Evolutionary conservation across 768 basidiomycete genomes (phyloP).

Genomic region (Neoboletus magnificus): DNA sequence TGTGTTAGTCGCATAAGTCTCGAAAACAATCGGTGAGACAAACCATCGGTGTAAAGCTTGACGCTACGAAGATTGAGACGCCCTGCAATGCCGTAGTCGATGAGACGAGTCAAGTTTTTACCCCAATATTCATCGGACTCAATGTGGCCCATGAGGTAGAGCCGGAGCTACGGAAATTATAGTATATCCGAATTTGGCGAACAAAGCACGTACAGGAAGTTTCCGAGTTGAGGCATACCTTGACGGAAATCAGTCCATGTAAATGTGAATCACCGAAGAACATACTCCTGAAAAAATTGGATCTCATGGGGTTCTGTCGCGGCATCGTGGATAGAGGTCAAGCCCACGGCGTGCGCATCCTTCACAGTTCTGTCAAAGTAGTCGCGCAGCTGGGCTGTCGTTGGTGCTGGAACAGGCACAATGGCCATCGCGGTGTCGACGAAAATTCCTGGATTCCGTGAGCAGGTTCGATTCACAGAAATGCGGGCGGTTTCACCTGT

Average conservation of each 20-base stretch:
- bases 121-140: constrained; percentile 65
- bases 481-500: constrained; percentile 47
- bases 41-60: constrained; percentile 78
- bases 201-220: constrained; percentile 54
- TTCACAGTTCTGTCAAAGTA: constrained; percentile 62
- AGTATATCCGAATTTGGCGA: not conserved
- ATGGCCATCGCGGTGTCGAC: constrained; percentile 86
- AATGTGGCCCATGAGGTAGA: constrained; percentile 59
- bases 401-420: constrained; percentile 63
- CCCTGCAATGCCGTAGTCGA: constrained; percentile 53
- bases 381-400: constrained; percentile 49
- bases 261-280: not conserved
- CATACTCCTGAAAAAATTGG: constrained; percentile 63
- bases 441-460: constrained; percentile 52
- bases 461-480: not conserved
- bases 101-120: constrained; percentile 51
- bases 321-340: constrained; percentile 90
- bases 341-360: constrained; percentile 72
- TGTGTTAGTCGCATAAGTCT: constrained; percentile 2
- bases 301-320: constrained; percentile 47
- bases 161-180: constrained; percentile 42
- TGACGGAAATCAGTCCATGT: constrained; percentile 2
- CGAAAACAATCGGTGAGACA: not conserved
- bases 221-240: constrained; percentile 68
- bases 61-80: constrained; percentile 61